These are phyloP conservation scores for Mrakia blollopis DNA, from an alignment of 768 basidiomycete genomes.

Conservation along the genomic window DNA sequence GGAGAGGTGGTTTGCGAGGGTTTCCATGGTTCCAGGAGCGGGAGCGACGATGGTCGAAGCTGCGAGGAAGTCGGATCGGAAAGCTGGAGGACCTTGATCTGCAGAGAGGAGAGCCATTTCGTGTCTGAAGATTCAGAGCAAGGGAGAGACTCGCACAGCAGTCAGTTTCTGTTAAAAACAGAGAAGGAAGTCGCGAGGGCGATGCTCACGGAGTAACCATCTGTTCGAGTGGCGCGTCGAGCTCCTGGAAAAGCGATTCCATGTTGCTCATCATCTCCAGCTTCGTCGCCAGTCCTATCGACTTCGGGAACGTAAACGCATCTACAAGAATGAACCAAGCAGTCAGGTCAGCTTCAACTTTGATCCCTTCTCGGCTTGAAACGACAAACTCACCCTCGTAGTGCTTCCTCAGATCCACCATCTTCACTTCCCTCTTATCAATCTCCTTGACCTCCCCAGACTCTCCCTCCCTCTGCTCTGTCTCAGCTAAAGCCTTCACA, in stretches of 20 bases:
- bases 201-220: slow-evolving; percentile 9
- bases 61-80: slow-evolving; percentile 19
- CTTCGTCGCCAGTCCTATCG: not conserved
- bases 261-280: not conserved
- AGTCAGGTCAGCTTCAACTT: not conserved
- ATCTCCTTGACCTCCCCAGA: not conserved
- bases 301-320: not conserved
- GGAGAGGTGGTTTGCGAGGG: not conserved
- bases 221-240: not conserved
- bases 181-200: not conserved
- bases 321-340: not conserved
- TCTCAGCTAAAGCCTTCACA: not conserved
- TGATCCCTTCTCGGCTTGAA: not conserved
- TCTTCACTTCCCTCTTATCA: slow-evolving; percentile 6
- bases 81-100: not conserved
- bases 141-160: not conserved
- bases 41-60: not conserved
- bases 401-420: slow-evolving; percentile 1
- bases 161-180: not conserved
- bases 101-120: slow-evolving; percentile 9
- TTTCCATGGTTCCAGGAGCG: not conserved
- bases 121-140: not conserved
- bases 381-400: slow-evolving; percentile 13
- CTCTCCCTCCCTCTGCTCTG: not conserved
- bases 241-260: not conserved